These are phyloP conservation scores for Colletotrichum sp. DNA, from an alignment of 2,329 filamentous ascomycete species.

Conservation along the genomic window DNA sequence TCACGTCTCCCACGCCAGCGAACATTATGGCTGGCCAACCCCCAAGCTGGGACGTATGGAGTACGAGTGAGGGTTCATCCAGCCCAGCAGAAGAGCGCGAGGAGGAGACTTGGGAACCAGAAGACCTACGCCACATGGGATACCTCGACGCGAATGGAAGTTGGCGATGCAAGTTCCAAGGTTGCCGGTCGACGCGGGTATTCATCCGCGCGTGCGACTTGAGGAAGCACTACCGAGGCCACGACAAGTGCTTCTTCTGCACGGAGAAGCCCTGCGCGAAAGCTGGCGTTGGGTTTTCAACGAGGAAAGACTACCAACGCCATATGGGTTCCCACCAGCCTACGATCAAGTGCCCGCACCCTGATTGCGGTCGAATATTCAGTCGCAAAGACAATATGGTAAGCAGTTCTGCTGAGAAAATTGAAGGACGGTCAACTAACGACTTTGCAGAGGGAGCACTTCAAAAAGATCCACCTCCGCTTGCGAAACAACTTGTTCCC, in stretches of 20 bases:
- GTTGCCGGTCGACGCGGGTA: neutral
- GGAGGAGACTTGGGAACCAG: neutral
- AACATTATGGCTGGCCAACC: neutral
- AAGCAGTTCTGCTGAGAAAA: accelerated
- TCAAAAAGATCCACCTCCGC: neutral
- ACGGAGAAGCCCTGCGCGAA: neutral
- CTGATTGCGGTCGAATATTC: neutral
- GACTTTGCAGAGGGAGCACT: neutral
- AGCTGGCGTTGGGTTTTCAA: neutral
- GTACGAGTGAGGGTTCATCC: neutral
- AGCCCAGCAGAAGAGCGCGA: neutral
- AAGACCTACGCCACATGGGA: slow-evolving; percentile 1
- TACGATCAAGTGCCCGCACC: neutral
- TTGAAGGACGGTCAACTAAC: neutral
- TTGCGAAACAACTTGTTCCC: slow-evolving; percentile 6
- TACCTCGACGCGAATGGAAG: slow-evolving; percentile 9
- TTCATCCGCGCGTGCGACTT: slow-evolving; percentile 8
- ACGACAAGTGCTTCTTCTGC: slow-evolving; percentile 12
- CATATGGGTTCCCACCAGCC: slow-evolving; percentile 11
- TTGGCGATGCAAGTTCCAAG: neutral
- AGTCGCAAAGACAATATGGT: slow-evolving; percentile 13
- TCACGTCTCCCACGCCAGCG: neutral
- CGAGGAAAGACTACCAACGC: slow-evolving; percentile 2
- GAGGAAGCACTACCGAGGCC: slow-evolving; percentile 5
- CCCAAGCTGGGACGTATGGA: neutral